Evolutionary conservation across 2,329 filamentous ascomycete genomes (phyloP), one percentile per base, ranked within the genome.

Genomic region (Trichoderma harzianum): DNA sequence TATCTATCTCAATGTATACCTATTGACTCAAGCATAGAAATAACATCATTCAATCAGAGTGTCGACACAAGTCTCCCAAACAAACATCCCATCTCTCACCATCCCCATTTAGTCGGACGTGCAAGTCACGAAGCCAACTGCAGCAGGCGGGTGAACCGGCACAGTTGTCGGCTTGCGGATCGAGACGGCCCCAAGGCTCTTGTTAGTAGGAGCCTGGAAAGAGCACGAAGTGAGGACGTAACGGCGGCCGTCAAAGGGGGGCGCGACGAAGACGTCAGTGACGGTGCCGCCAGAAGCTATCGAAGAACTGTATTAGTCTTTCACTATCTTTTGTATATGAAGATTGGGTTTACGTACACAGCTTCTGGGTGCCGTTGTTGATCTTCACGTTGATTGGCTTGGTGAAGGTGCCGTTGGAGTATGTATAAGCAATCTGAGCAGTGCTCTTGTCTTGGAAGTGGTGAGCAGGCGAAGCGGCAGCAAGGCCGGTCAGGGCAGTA

Each of bases 141-240:
- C 18, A 30, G 61, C 63, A 30, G 69, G 58, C 16, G 69, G 69
- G 43, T 60, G 43, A 5, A 71, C 62, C 21, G 62, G 62, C 53
- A 61, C 55, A 24, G 63, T 67, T 21, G 30, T 67, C 1, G 69
- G 63, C 55, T 67, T 67, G 34, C 55, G 63, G 21, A 67, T 28
- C 24, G 55, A 32, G 6, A 67, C 36, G 3, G 36, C 55, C 0
- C 55, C 61, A 3, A 66, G 53, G 30, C 53, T 67, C 34, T 61
- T 67, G 63, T 67, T 67, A 16, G 62, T 32, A 43, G 63, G 53
- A 21, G 62, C 55, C 55, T 66, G 62, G 69, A 71, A 62, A 30
- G 26, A 36, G 63, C 69, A 71, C 28, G 32, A 24, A 7, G 63
- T 71, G 62, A 39, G 34, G 39, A 53, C 36, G 63, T 71, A 71